phyloP scores from a whole-genome alignment of 768 basidiomycete genomes.

The Leccinum arenicola region DNA sequence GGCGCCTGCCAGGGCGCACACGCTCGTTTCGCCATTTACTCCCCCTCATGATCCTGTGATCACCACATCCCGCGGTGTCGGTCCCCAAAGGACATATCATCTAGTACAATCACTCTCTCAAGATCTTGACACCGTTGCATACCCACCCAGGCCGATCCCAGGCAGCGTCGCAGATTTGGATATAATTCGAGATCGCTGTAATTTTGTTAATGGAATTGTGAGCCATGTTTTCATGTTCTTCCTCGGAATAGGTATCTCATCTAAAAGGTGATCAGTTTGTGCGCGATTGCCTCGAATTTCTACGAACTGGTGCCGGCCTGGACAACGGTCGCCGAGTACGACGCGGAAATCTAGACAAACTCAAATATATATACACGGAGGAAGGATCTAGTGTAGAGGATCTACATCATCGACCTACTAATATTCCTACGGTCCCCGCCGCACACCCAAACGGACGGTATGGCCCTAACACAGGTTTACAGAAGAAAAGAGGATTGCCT shows the following conservation, averaged over 20 bases:
- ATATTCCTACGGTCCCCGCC: slow-evolving; percentile 21
- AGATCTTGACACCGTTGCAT: slow-evolving; percentile 60
- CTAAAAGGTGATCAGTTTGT: slow-evolving; percentile 59
- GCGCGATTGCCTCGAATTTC: slow-evolving; percentile 90
- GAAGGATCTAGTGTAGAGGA: slow-evolving; percentile 20
- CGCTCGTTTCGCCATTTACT: slow-evolving; percentile 50
- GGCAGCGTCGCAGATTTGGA: slow-evolving; percentile 90
- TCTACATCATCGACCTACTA: slow-evolving; percentile 3
- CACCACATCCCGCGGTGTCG: slow-evolving; percentile 56
- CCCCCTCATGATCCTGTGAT: slow-evolving; percentile 40
- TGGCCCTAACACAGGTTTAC: slow-evolving; percentile 54
- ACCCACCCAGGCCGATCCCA: slow-evolving; percentile 79
- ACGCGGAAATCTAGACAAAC: slow-evolving; percentile 68
- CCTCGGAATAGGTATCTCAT: background rate
- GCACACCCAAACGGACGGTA: slow-evolving; percentile 27
- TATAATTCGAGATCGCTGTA: slow-evolving; percentile 80
- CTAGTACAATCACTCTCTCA: slow-evolving; percentile 55
- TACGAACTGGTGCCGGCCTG: slow-evolving; percentile 80
- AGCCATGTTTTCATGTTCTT: background rate
- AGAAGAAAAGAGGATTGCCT: slow-evolving; percentile 53
- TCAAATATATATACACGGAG: slow-evolving; percentile 82
- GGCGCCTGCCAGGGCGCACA: slow-evolving; percentile 45
- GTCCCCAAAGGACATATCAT: slow-evolving; percentile 68
- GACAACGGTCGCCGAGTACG: slow-evolving; percentile 74
- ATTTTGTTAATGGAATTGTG: slow-evolving; percentile 74